Base-by-base conservation (phyloP, 192 early-diverging fungal species). In the Rhizoclosmatium sp. region DNA sequence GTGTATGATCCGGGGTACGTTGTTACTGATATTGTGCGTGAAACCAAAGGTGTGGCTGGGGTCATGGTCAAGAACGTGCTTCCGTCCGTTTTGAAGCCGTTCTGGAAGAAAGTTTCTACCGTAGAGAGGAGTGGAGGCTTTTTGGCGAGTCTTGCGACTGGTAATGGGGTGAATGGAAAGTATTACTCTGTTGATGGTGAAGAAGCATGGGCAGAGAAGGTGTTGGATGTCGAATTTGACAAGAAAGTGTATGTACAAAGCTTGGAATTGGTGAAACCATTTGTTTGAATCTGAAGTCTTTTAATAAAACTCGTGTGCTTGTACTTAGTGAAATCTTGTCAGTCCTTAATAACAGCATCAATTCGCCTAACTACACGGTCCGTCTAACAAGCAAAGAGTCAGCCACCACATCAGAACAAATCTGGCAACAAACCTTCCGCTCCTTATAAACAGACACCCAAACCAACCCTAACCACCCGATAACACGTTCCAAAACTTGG, bases 111-210 rank as follows among this genome's bases (percentile, higher is more conserved):
- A 9, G 54, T n/a, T 9, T 56, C 54, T 14, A 56, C 54, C 10
- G 54, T 56, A n/a, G 54, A 56, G 54, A 56, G 54, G 54, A 56
- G 54, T n/a, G 54, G 54, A n/a, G 54, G 54, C 19, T 56, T 56
- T 56, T 9, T 56, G 54, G 54, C 54, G 54, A 9, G 54, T 56
- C 19, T 56, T 9, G 54, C 19, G 9, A 14, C 54, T 56, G 54
- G 54, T 0, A 0, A 56, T 9, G 54, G 54, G 19, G 19, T 0
- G 54, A 56, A 56, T 56, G 54, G 54, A 14, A 56, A 14, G 10
- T 56, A 56, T 56, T 56, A 56, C 19, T 56, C 54, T 56, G 54
- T 56, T 56, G 54, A 56, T 9, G 54, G 19, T 9, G 54, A 56
- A n/a, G 54, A 56, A n/a, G 54, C 9, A 56, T 56, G 54, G 54